These are phyloP conservation scores for Apiospora aurea DNA, from an alignment of 2,329 filamentous ascomycete genomes.

Conservation along the genomic window DNA sequence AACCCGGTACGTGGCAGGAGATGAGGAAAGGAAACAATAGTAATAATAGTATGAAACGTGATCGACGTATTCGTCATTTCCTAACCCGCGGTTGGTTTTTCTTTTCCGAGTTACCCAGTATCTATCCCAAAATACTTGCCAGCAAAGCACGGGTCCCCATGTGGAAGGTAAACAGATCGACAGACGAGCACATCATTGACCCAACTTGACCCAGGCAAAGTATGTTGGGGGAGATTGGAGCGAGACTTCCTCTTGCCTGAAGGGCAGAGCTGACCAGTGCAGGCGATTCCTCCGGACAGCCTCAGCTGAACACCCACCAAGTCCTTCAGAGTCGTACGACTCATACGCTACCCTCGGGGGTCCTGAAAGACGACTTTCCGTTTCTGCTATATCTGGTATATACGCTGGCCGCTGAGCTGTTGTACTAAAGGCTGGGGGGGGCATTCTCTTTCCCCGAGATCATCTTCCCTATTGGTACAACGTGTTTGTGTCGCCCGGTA, in stretches of 20 bases:
- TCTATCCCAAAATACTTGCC: not conserved
- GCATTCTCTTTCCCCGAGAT: not conserved
- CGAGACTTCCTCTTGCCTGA: not conserved
- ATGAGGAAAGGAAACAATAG: not conserved
- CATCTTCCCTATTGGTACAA: not conserved
- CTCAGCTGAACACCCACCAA: not conserved
- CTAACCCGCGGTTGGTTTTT: not conserved
- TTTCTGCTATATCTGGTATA: not conserved
- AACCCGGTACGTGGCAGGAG: not conserved
- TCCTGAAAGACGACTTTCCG: not conserved
- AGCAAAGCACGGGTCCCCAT: not conserved
- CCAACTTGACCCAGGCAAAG: not conserved
- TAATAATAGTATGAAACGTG: not conserved
- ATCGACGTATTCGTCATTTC: constrained; percentile 11
- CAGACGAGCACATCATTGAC: not conserved
- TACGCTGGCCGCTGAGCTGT: too few species aligned
- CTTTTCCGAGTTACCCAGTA: not conserved
- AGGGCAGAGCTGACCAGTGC: not conserved
- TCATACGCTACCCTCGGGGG: not conserved
- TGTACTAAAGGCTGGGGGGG: not conserved
- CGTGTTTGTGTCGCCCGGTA: not conserved
- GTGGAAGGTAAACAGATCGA: not conserved
- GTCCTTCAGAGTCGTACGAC: not conserved
- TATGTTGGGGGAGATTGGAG: not conserved
- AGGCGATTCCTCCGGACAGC: not conserved